A percentile compares a stretch with the other conserved stretches of the same genome.
phyloP scores from a whole-genome alignment of 495 filamentous ascomycete genomes.

The Astrothelium macrocarpum region DNA sequence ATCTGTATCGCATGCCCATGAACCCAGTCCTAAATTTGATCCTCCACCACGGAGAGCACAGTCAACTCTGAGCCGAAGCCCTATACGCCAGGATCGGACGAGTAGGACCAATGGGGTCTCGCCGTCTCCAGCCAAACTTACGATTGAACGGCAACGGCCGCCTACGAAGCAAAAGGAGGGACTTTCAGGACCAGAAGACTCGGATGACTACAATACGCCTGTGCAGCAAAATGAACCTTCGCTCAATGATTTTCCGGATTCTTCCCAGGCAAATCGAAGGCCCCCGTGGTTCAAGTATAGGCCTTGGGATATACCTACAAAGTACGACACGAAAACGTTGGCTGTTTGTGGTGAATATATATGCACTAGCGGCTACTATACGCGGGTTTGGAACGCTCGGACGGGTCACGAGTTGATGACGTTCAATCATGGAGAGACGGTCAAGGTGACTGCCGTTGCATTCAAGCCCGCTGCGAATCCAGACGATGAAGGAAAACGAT shows the following conservation, averaged over 20 bases:
- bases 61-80: not conserved
- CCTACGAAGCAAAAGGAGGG: not conserved
- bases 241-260: conserved; percentile 64
- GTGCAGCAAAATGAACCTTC: conserved; percentile 14
- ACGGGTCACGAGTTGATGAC: conserved; percentile 75
- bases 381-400: conserved; percentile 74
- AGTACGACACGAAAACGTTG: conserved; percentile 72
- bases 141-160: not conserved
- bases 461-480: conserved; percentile 72
- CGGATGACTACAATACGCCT: conserved; percentile 22
- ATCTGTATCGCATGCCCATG: not conserved
- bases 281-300: conserved; percentile 65
- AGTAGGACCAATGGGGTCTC: conserved; percentile 8
- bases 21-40: not conserved
- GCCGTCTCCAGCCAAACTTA: not conserved
- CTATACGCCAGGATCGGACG: not conserved
- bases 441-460: conserved; percentile 66
- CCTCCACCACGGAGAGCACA: conserved; percentile 1
- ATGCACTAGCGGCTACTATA: conserved; percentile 74
- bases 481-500: conserved; percentile 64
- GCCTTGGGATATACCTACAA: conserved; percentile 64
- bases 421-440: conserved; percentile 65
- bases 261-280: conserved; percentile 73
- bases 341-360: conserved; percentile 81
- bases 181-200: conserved; percentile 14